Base-by-base conservation (phyloP, 352 stramenopile species). In the Phytopythium litorale region DNA sequence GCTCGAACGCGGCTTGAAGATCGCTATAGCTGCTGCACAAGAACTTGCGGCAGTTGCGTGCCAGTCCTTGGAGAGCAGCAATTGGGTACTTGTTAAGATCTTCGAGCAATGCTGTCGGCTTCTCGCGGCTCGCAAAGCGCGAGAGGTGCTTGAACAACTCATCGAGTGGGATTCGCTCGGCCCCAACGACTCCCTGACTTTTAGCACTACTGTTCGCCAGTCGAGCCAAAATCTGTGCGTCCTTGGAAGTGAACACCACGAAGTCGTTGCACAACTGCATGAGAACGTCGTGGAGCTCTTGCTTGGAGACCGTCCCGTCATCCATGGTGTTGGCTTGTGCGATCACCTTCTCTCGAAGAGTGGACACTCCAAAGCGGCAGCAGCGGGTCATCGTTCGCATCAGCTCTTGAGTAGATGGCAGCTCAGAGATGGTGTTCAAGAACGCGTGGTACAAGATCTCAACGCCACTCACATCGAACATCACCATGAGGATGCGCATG, bases 361-460 rank as follows among this genome's bases (percentile, higher is more conserved):
- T 64, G 9, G 68, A 49, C 13, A 87, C 51, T 7, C 81, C 81
- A 46, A 81, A 76, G 9, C 60, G 63, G 28, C 59, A 40, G 45
- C 76, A 88, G 11, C 77, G 75, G 6, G 28, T 32, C 12, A 88
- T 43, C 13, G 63, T 67, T 25, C 66, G 49, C 8, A 55, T 32
- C 21, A 81, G 62, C 0, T 73, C 56, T 15, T 72, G 49, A 3
- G 58, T 69, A 2, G 64, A 50, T 7, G 67, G 65, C 15, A 74
- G 60, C 30, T 80, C 67, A 19, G 59, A 59, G 4, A 81, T n/a
- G 18, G 67, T 49, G 23, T 75, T 67, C 18, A 90, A 49, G n/a
- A 90, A 68, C 1, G 73, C 64, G 9, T 76, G 62, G 46, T 87
- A 88, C 7, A 90, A 58, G 37, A 88, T 63, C 19, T 84, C 69